These are phyloP conservation scores for Elsinoe ampelina DNA, from an alignment of 2,329 filamentous ascomycete genomes.

Conservation along the genomic window DNA sequence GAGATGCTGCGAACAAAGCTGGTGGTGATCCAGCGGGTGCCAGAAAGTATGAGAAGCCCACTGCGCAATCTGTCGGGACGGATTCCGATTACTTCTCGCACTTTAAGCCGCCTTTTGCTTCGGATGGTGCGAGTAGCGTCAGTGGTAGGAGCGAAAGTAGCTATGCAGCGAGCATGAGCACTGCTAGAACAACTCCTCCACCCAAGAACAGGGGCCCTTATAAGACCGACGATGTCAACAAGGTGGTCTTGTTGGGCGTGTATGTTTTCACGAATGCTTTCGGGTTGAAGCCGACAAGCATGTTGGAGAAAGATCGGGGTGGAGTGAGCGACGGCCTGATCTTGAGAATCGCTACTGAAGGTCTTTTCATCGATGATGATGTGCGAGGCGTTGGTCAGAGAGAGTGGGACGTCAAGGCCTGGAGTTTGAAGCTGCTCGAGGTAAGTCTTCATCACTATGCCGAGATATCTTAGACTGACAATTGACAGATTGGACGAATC, in stretches of 20 bases:
- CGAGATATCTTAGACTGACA: background rate
- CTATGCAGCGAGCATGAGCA: conserved; percentile 76
- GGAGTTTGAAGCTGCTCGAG: conserved; percentile 90
- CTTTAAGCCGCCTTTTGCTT: background rate
- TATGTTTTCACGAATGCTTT: conserved; percentile 88
- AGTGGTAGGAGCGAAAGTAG: conserved; percentile 70
- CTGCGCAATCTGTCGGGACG: conserved; percentile 38
- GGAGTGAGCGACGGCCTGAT: conserved; percentile 87
- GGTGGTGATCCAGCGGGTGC: conserved; percentile 23
- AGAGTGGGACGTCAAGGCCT: conserved; percentile 98
- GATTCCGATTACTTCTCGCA: conserved; percentile 10
- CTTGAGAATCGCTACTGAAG: conserved; percentile 84
- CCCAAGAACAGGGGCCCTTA: conserved; percentile 71
- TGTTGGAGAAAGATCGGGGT: conserved; percentile 75
- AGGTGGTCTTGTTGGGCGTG: conserved; percentile 90
- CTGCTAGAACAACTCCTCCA: conserved; percentile 72
- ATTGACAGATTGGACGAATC: conserved; percentile 16
- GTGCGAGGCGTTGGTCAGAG: conserved; percentile 82
- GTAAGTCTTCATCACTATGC: conserved; percentile 34
- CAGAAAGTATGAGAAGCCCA: conserved; percentile 37
- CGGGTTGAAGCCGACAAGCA: conserved; percentile 78
- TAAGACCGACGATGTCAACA: conserved; percentile 81
- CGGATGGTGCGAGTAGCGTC: conserved; percentile 20
- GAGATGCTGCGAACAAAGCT: conserved; percentile 32
- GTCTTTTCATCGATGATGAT: conserved; percentile 95